phyloP scores from a whole-genome alignment of 2,329 filamentous ascomycete species.

The Aureobasidium uvarum region DNA sequence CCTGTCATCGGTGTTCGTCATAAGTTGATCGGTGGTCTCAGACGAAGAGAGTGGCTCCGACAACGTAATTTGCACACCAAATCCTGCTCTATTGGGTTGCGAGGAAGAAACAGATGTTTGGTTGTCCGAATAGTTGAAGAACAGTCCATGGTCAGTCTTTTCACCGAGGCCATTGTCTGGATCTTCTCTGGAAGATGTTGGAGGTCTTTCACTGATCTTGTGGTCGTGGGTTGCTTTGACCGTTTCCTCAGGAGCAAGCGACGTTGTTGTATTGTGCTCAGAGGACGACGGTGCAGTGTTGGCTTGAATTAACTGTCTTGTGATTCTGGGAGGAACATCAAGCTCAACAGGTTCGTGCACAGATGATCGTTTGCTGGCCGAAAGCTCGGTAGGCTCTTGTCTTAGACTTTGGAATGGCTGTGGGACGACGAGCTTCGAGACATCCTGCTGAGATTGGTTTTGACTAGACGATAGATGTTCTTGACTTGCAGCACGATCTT shows the following conservation, averaged over 20 bases:
- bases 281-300: slow-evolving; percentile 36
- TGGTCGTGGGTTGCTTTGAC: slow-evolving; percentile 21
- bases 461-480: not conserved
- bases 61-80: not conserved
- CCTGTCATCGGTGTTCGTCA: not conserved
- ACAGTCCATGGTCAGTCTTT: not conserved
- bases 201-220: not conserved
- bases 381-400: slow-evolving; percentile 9
- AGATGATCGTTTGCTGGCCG: slow-evolving; percentile 19
- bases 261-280: slow-evolving; percentile 27
- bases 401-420: not conserved
- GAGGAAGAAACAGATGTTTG: not conserved
- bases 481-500: slow-evolving; percentile 38
- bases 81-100: not conserved
- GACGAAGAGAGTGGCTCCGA: slow-evolving; percentile 1
- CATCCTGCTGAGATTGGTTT: not conserved
- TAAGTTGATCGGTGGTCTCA: not conserved
- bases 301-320: slow-evolving; percentile 40
- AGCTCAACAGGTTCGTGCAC: slow-evolving; percentile 35
- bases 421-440: slow-evolving; percentile 15
- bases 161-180: not conserved
- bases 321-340: slow-evolving; percentile 38
- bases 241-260: slow-evolving; percentile 11
- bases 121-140: slow-evolving; percentile 10
- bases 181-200: not conserved